Base-by-base conservation (phyloP, 1,139 yeast species). In the Blastobotrys illinoisensis region DNA sequence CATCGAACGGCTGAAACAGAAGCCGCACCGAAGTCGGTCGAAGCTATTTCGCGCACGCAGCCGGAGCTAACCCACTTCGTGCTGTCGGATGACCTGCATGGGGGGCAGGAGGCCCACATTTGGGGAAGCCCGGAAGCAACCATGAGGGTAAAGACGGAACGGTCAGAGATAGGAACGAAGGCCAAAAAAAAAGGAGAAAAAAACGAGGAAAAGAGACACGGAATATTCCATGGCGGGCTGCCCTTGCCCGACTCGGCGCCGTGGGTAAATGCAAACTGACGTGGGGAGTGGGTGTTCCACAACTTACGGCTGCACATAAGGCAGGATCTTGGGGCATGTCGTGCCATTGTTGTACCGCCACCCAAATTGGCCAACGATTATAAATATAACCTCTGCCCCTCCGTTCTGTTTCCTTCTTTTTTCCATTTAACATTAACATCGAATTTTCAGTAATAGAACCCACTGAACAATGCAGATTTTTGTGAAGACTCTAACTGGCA, bases 401-500 rank as follows among this genome's bases (percentile, higher is more conserved):
- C 88, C 56, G 95, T 88, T 76, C 78, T 88, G 75, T 95, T 88
- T 56, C 77, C 87, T 60, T 95, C 79, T 81, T 88, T 26, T 26
- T 26, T 26, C 9, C 32, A 26, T 26, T 26, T 26, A 26, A 26
- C 32, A 9, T 26, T 26, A 5, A 23, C 26, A 26, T 26, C 32
- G 11, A 26, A 26, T 26, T 26, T 26, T 26, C 32, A 26, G 71
- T 86, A 95, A 78, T 86, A 76, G 86, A 21, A 80, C 86, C 93
- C 73, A 21, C 49, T 47, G 28, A 50, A 36, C 78, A 71, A 91
- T 91, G 98, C 97, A 91, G 82, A 90, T 91, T 82, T 93, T 93
- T 82, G 97, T 93, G 81, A 91, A 91, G 82, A 91, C 98, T 79
- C 82, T 91, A 74, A 90, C 98, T 67, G 98, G 98, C 80, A 93